Evolutionary conservation across 495 filamentous ascomycete genomes (phyloP), one percentile per base, ranked within the genome.

Genomic region (Tuber microsphaerosporum): DNA sequence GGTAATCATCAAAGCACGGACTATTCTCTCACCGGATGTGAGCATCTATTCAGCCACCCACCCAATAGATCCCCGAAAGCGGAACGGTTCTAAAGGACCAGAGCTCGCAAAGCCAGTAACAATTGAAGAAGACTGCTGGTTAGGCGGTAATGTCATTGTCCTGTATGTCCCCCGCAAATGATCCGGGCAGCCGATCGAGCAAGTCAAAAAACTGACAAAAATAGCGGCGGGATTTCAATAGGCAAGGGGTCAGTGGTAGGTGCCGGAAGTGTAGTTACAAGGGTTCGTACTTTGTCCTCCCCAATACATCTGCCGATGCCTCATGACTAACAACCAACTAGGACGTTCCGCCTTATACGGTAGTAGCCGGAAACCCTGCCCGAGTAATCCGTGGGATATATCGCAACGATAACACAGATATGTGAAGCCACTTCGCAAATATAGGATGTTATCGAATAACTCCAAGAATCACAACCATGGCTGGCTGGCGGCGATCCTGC

Each of bases 121-220:
- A 22, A 94, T 99, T 76, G 93, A 92, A 78, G 92, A 94, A 72
- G 93, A 97, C 79, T 94, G 92, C 78, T 94, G 92, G 88, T 91
- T 97, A 79, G 94, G 94, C 31, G 91, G 91, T 26, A 92, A 92
- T 77, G 92, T 91, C 42, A 93, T 91, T 22, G 94, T 99, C 78
- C 87, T 94, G 77, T 91, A 86, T 71, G 89, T 88, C 61, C 42
- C 85, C 88, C 42, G 70, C 20, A n/a, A 42, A 31, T 83, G 84
- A 71, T 83, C 86, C 46, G 75, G 81, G 61, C 81, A 71, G 20
- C 42, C 20, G 41, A 20, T 71, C 46, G n/a, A 26, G 5, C 46
- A 20, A 45, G 41, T 26, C 17, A n/a, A n/a, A 42, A 26, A 71
- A 79, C 41, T 37, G 16, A 26, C 39, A 34, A 70, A 42, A 45